phyloP scores from a whole-genome alignment of 2,329 filamentous ascomycete species.

The Coleophoma cylindrospora region DNA sequence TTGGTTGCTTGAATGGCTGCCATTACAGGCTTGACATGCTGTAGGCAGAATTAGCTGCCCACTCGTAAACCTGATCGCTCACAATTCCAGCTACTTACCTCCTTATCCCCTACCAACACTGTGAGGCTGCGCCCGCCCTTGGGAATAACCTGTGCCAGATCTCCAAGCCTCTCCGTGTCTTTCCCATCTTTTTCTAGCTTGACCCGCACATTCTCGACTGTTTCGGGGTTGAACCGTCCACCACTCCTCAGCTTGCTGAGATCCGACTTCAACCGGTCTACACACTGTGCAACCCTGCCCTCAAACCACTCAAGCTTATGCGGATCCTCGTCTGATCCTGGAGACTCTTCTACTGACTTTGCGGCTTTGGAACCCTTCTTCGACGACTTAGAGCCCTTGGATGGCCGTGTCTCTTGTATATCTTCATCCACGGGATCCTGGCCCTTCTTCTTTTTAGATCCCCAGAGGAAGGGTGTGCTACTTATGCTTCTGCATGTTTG shows the following conservation, averaged over 20 bases:
- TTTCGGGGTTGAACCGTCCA: conserved; percentile 56
- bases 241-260: conserved; percentile 57
- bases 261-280: conserved; percentile 54
- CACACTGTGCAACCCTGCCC: conserved; percentile 45
- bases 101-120: conserved; percentile 59
- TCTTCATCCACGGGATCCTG: neutral
- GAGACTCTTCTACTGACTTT: neutral
- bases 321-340: conserved; percentile 38
- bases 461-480: conserved; percentile 8
- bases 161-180: conserved; percentile 48
- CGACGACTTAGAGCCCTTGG: neutral
- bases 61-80: neutral
- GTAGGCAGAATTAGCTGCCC: conserved; percentile 4
- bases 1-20: conserved; percentile 45
- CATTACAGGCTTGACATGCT: conserved; percentile 50
- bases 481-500: neutral
- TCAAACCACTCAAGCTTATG: conserved; percentile 56
- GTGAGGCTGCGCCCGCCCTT: conserved; percentile 56
- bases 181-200: conserved; percentile 46
- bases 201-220: conserved; percentile 58
- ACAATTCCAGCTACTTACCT: conserved; percentile 36
- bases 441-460: conserved; percentile 16
- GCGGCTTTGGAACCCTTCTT: conserved; percentile 10
- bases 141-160: conserved; percentile 63
- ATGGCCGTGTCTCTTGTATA: no score